Conservation (phyloP, 2,329 filamentous ascomycete genomes). For the Coniochaeta hoffmannii region DNA sequence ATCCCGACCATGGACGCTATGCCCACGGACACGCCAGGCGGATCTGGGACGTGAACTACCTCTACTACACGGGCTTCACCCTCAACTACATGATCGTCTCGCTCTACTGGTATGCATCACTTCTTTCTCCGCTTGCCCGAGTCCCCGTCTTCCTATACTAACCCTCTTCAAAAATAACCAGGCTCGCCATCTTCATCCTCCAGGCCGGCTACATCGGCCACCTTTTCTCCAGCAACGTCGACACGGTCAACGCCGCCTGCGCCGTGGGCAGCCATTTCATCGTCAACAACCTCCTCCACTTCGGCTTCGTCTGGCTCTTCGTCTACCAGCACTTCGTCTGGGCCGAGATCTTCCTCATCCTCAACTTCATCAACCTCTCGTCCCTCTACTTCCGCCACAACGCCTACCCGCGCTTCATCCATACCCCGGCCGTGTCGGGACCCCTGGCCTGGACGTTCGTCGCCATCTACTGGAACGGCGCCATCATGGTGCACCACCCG, state of each 20-base stretch:
- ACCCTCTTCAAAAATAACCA: conserved; percentile 24
- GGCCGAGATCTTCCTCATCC: conserved; percentile 65
- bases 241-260: conserved; percentile 60
- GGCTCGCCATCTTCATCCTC: conserved; percentile 65
- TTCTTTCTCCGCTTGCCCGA: not conserved
- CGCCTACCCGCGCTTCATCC: conserved; percentile 65
- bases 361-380: conserved; percentile 78
- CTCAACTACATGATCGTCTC: conserved; percentile 57
- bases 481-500: conserved; percentile 67
- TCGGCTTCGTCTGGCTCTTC: conserved; percentile 78
- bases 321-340: conserved; percentile 67
- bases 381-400: conserved; percentile 75
- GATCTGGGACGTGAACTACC: conserved; percentile 69
- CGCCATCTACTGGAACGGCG: conserved; percentile 83
- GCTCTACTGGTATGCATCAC: conserved; percentile 63
- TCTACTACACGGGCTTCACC: conserved; percentile 64
- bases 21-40: conserved; percentile 48
- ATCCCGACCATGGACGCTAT: conserved; percentile 43
- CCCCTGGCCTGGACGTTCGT: conserved; percentile 83
- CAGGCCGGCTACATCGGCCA: conserved; percentile 71
- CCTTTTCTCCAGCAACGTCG: conserved; percentile 62
- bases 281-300: conserved; percentile 74
- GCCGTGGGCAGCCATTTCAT: conserved; percentile 81
- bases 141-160: not conserved
- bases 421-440: conserved; percentile 65